Evolutionary conservation across 2,329 filamentous ascomycete species (phyloP), one percentile per base, ranked within the genome.

Genomic region (Davidsoniella australis): DNA sequence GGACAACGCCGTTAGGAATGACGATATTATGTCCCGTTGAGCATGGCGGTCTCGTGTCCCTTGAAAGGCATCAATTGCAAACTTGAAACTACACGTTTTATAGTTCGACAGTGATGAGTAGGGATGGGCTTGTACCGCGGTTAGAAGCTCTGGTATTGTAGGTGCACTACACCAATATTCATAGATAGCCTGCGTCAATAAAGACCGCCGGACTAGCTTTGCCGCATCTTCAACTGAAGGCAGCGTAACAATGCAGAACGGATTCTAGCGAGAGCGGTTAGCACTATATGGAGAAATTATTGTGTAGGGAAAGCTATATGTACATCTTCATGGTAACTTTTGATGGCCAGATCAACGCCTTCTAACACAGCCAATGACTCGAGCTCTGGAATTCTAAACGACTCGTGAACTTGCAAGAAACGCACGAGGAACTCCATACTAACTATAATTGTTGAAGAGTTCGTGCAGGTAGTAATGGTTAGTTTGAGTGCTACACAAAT

Each of bases 401-500:
- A 82, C 67, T 95, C 86, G 63, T 96, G 88, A 52, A 75, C 71
- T 64, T 96, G 91, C 41, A 81, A 82, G 61, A 96, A 87, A 58
- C 89, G 84, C 55, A 98, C 79, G 53, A 98, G 73, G 60, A 85
- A 96, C 54, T 93, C 77, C 77, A 80, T 78, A 33, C 14, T 24
- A 12, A 17, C 42, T 23, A 24, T 9, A 17, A 45, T 33, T 26
- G 8, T 29, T 23, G 5, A 23, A 10, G 14, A 9, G 5, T 41
- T 41, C 14, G 5, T 5, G 10, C 20, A 12, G 4, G 9, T 43
- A 26, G 9, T 16, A 16, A 17, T 9, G 20, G 20, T 23, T 23
- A 23, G 20, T 23, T 23, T 23, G 20, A 5, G 20, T 23, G 20
- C 20, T 3, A 18, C 2, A n/a, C 1, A 40, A 5, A 40, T 18